Conservation (phyloP, 208 protist genomes). For the Trichomonas tenax region DNA sequence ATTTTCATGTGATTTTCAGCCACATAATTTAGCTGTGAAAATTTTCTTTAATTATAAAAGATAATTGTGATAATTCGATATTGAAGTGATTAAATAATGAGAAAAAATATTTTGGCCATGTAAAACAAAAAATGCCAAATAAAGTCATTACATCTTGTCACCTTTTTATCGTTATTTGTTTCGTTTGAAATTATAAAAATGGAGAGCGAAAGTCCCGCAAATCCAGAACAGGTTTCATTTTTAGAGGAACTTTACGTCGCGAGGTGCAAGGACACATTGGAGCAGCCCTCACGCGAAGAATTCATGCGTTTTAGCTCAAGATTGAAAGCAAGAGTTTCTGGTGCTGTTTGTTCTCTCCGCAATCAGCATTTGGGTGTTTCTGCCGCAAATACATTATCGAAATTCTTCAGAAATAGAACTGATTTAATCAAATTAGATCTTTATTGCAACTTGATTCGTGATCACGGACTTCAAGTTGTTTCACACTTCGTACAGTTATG, state of each 20-base stretch:
- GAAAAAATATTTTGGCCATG: too few relatives aligned
- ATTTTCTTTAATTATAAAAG: too few relatives aligned
- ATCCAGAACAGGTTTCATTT: slow-evolving; percentile 10
- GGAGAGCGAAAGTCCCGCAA: not conserved
- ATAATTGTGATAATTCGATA: too few relatives aligned
- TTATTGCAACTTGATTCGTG: not conserved
- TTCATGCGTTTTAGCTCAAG: not conserved
- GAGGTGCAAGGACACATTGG: not conserved
- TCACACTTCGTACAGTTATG: not conserved
- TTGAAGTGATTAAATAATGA: too few relatives aligned
- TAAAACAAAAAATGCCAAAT: too few relatives aligned
- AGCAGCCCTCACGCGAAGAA: slow-evolving; percentile 8
- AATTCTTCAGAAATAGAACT: not conserved
- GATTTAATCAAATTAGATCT: not conserved
- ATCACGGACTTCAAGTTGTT: slow-evolving; percentile 6
- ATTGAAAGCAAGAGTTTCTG: not conserved
- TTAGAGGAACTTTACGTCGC: not conserved
- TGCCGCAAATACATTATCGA: not conserved
- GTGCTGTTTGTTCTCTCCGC: not conserved
- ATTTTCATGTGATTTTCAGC: too few relatives aligned
- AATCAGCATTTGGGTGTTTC: not conserved
- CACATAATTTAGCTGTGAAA: too few relatives aligned
- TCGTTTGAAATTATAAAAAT: not conserved
- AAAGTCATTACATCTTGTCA: not conserved
- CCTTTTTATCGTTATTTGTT: slow-evolving; percentile 5